Base-by-base conservation (phyloP, 306 rosid genomes). In the Chamaecrista fasciculata region DNA sequence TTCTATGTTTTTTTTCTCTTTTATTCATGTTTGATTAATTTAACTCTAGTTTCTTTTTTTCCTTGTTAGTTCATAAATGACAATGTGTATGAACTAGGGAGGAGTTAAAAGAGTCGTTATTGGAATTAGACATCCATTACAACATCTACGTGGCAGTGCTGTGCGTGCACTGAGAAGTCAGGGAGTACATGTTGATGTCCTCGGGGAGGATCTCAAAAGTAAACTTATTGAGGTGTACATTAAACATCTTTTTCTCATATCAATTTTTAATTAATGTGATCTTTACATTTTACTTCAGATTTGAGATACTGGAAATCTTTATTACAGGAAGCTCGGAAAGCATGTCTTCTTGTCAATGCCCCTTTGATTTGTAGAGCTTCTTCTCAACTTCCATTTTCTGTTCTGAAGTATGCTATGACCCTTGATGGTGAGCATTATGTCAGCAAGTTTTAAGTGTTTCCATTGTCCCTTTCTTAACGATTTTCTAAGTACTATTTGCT, bases 391-490 rank as follows among this genome's bases (percentile, higher is more conserved):
- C 99, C 97, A 29, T 94, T 88, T 80, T 94, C 96, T 29, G 91
- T 94, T 67, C 88, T 91, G 67, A 94, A 94, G 83, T 94, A 78
- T 83, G 96, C 99, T 9, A 94, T 94, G 99, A 94, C 99, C 19
- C 92, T 91, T 73, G 99, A 94, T 81, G 99, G 98, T 94, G 79
- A 82, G 89, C 66, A 33, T 75, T 73, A 7, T 57, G 49, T 70
- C 55, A 0, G 56, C 15, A 28, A 61, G n/a, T 52, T 72, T 8
- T 39, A 59, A 2, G 44, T 58, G 42, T 53, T 21, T 43, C 26
- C 16, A 3, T n/a, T 58, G 42, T 21, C 43, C 40, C 62, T 48
- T 15, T 20, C 29, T 70, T 20, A 53, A 42, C 24, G 60, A 68
- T 36, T 46, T 26, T 34, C 12, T 36, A 19, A 58, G 11, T 31